Evolutionary conservation across 2,329 filamentous ascomycete species (phyloP).

Genomic region (Teratosphaeria destructans): DNA sequence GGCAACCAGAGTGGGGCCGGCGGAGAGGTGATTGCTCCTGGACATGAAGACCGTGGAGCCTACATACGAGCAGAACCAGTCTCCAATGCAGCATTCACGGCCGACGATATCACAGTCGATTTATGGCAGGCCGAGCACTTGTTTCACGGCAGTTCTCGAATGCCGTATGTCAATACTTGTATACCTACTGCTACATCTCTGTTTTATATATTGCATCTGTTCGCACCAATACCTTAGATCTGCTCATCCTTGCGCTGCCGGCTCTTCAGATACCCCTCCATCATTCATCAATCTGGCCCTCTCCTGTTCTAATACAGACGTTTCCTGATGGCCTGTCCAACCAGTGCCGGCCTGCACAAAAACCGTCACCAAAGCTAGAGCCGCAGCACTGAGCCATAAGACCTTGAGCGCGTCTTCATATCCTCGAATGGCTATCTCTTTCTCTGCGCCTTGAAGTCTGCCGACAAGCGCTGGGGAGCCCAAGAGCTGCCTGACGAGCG

Average conservation of each 20-base stretch:
- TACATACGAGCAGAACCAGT: too few species aligned
- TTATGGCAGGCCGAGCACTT: too few species aligned
- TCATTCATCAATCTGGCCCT: background rate
- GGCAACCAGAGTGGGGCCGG: constrained; percentile 1
- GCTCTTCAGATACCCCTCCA: background rate
- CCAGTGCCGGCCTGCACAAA: constrained; percentile 49
- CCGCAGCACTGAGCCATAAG: constrained; percentile 43
- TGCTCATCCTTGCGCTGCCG: background rate
- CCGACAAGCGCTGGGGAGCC: constrained; percentile 49
- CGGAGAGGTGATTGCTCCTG: too few species aligned
- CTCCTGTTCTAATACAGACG: background rate
- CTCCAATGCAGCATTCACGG: too few species aligned
- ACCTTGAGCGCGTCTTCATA: constrained; percentile 46
- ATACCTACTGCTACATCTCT: too few species aligned
- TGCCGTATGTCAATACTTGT: too few species aligned
- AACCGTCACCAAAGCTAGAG: constrained; percentile 39
- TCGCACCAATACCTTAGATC: too few species aligned
- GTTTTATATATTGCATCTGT: too few species aligned
- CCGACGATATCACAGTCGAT: too few species aligned
- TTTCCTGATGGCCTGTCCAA: constrained; percentile 29
- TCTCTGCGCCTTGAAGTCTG: constrained; percentile 39
- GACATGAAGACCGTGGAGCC: too few species aligned
- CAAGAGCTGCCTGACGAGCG: constrained; percentile 45
- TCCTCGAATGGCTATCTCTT: constrained; percentile 40
- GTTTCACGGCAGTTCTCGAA: too few species aligned